Base-by-base conservation (phyloP, 495 filamentous ascomycete genomes). In the Pyronema omphalodes region DNA sequence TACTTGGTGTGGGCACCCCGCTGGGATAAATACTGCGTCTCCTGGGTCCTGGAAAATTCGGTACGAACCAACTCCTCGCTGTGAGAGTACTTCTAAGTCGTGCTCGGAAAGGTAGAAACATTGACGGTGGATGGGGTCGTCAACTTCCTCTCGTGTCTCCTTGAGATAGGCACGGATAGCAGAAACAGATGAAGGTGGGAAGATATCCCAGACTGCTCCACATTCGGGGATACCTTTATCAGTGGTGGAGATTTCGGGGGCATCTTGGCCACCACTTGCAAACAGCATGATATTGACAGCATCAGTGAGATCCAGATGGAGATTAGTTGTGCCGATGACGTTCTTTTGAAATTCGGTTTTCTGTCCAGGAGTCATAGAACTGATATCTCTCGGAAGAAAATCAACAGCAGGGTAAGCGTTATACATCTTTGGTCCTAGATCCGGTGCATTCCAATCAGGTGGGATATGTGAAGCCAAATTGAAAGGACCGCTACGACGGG, bases 121-220 rank as follows among this genome's bases (percentile, higher is more conserved):
- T 23, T 67, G 65, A 3, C 65, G 57, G 35, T 67, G 62, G 29
- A 67, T 62, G 3, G 65, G 65, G 23, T 67, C 65, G 50, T 67
- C 65, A 11, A 56, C 23, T 1, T 36, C 50, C 0, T 53, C 47
- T 1, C 47, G 15, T 3, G 11, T n/a, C n/a, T 60, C 44, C 6
- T 46, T 29, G 11, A 67, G 60, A 41, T 63, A 67, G 14, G 11
- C 9, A 23, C 65, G 63, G 15, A 67, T 50, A 11, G 12, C 36
- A 1, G 7, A 7, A 11, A 61, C 57, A 8, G 55, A 53, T 0
- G 44, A 53, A 8, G 65, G 65, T 33, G 62, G 61, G 37, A 67
- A 67, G 39, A 67, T 67, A 44, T 67, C 65, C 65, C 65, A 67
- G n/a, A 67, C 57, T n/a, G 65, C 65, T 9, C 59, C 65, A 19